Base-by-base conservation (phyloP, 768 basidiomycete species). In the Rhizopogon salebrosus region DNA sequence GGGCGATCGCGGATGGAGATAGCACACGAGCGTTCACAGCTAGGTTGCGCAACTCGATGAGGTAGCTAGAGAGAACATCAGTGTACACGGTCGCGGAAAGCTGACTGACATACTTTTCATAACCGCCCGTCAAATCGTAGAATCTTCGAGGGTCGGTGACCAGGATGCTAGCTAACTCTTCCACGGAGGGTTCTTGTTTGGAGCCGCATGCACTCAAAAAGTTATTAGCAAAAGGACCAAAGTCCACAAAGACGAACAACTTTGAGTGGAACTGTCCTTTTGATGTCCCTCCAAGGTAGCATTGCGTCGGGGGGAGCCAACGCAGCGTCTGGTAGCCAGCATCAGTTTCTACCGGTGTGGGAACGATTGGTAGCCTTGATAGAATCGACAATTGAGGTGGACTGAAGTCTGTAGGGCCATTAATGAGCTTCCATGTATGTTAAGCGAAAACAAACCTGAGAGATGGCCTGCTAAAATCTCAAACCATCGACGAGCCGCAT, bases 191-290 rank as follows among this genome's bases (percentile, higher is more conserved):
- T 62, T 93, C 90, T 39, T 80, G 84, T 62, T 84, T 87, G 14
- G 94, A 90, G 10, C 97, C 95, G 59, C 92, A 92, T 3, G 89
- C 85, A 49, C 78, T 80, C 41, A 99, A 74, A 70, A 99, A 98
- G 3, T 79, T 75, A 59, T 94, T 95, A 23, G 88, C 95, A 4
- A 76, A 72, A 1, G 77, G 63, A 2, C 94, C 95, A 64, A 95
- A 97, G 65, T 95, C 85, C 46, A 98, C 83, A 60, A 94, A 97
- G 31, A 81, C 77, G 62, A 98, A 97, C 1, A 95, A 70, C 57
- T 87, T 85, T 3, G 87, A 86, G 62, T 90, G 87, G 37, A 92
- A 82, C 34, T 78, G 75, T 23, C 79, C 77, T 23, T 75, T 71
- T 16, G 73, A 67, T 48, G 75, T 71, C 26, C 75, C 72, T 3